Evolutionary conservation across 148 eudicot genomes (phyloP).

Genomic region (Nyssa sinensis): DNA sequence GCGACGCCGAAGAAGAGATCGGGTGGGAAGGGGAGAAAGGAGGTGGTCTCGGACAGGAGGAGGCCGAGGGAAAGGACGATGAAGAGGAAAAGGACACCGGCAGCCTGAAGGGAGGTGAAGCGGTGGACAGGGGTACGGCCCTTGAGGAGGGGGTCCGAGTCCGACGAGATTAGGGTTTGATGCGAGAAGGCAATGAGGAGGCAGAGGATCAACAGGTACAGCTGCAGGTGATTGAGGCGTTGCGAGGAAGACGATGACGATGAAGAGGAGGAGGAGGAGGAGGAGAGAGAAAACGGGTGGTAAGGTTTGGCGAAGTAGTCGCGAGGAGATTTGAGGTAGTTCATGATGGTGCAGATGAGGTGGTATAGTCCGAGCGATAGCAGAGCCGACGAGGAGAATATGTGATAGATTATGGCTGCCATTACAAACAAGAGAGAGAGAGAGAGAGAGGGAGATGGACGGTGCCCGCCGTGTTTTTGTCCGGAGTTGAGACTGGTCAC

Average conservation of each 20-base stretch:
- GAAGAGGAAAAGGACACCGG: slow-evolving; percentile 64
- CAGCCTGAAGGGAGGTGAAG: slow-evolving; percentile 67
- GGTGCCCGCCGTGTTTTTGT: not conserved
- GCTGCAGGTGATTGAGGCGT: slow-evolving; percentile 50
- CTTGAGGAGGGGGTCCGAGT: slow-evolving; percentile 66
- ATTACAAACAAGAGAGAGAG: slow-evolving; percentile 15
- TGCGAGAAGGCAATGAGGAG: slow-evolving; percentile 47
- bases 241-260: too few species aligned
- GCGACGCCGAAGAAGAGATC: slow-evolving; percentile 70
- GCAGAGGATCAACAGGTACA: slow-evolving; percentile 40
- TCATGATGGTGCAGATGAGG: slow-evolving; percentile 51
- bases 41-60: slow-evolving; percentile 53
- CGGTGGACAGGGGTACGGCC: slow-evolving; percentile 74
- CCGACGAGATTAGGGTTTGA: slow-evolving; percentile 46
- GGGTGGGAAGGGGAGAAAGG: slow-evolving; percentile 45
- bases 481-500: not conserved
- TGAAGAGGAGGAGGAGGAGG: too few species aligned
- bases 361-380: slow-evolving; percentile 59
- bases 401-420: slow-evolving; percentile 56
- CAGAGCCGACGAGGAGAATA: slow-evolving; percentile 42
- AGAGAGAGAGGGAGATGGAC: too few species aligned
- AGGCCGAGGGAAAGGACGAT: slow-evolving; percentile 48
- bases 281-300: slow-evolving; percentile 50
- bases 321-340: slow-evolving; percentile 64
- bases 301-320: slow-evolving; percentile 68